These are phyloP conservation scores for Talaromyces funiculosus DNA, from an alignment of 2,329 filamentous ascomycete genomes.

Conservation along the genomic window DNA sequence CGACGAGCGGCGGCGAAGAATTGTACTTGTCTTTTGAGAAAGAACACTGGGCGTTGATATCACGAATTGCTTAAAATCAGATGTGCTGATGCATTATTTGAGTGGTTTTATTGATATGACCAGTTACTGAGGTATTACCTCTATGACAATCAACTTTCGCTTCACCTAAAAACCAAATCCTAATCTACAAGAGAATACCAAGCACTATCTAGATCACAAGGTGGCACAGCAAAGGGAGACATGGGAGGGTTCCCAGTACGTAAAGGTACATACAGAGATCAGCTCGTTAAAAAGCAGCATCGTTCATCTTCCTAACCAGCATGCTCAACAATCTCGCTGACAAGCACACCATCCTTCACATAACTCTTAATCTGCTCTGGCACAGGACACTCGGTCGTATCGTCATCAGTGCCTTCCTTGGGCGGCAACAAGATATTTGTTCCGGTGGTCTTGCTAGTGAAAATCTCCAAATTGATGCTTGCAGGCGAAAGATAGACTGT, in stretches of 20 bases:
- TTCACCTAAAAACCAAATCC: too few relatives aligned
- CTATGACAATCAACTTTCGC: too few relatives aligned
- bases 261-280: too few relatives aligned
- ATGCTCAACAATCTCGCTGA: slow-evolving; percentile 95
- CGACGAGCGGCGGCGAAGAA: too few relatives aligned
- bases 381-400: slow-evolving; percentile 80
- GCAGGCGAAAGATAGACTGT: slow-evolving; percentile 80
- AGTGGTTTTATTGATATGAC: too few relatives aligned
- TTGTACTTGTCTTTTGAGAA: too few relatives aligned
- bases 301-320: slow-evolving; percentile 68
- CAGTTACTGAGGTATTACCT: too few relatives aligned
- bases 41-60: too few relatives aligned
- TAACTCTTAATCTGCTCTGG: slow-evolving; percentile 85
- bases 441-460: slow-evolving; percentile 78
- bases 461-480: slow-evolving; percentile 72
- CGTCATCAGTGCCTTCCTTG: slow-evolving; percentile 60
- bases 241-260: not conserved
- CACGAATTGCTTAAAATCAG: too few relatives aligned
- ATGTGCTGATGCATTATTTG: too few relatives aligned
- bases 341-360: slow-evolving; percentile 68
- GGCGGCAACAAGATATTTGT: slow-evolving; percentile 83
- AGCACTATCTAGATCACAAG: not conserved
- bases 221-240: not conserved
- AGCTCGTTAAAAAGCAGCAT: too few relatives aligned
- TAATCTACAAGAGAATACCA: slow-evolving; percentile 12